These are phyloP conservation scores for Eutypella sp. DNA, from an alignment of 2,329 filamentous ascomycete genomes.

Conservation along the genomic window DNA sequence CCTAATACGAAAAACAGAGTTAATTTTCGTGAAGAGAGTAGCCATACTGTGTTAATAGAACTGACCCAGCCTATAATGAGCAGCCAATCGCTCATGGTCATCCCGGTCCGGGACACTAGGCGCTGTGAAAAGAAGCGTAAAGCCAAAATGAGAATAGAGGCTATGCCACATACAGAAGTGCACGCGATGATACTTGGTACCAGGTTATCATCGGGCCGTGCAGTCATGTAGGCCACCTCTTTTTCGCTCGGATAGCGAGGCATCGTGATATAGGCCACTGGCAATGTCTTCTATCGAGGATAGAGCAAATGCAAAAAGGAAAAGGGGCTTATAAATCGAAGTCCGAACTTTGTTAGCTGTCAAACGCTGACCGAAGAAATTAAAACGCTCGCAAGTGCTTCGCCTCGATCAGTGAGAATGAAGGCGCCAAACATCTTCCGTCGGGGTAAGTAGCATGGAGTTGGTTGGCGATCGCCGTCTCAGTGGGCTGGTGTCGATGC, in stretches of 20 bases:
- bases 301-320: no score
- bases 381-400: no score
- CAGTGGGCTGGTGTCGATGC: no score
- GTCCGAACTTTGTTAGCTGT: no score
- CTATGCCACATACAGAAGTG: constrained; percentile 5
- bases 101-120: neutral
- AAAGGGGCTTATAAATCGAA: no score
- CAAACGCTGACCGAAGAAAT: no score
- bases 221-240: constrained; percentile 8
- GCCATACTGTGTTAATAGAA: neutral
- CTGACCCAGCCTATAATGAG: neutral
- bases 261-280: no score
- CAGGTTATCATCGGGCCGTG: constrained; percentile 5
- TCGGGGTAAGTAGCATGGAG: no score
- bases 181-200: constrained; percentile 6
- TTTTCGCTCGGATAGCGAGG: neutral
- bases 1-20: neutral
- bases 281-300: no score
- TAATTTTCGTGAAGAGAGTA: neutral
- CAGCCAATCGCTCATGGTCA: neutral
- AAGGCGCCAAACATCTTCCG: no score
- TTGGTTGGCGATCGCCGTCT: no score
- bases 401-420: no score
- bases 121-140: constrained; percentile 4
- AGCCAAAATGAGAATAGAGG: constrained; percentile 1